These are phyloP conservation scores for Colletotrichum lini DNA, from an alignment of 2,329 filamentous ascomycete genomes.

Conservation along the genomic window DNA sequence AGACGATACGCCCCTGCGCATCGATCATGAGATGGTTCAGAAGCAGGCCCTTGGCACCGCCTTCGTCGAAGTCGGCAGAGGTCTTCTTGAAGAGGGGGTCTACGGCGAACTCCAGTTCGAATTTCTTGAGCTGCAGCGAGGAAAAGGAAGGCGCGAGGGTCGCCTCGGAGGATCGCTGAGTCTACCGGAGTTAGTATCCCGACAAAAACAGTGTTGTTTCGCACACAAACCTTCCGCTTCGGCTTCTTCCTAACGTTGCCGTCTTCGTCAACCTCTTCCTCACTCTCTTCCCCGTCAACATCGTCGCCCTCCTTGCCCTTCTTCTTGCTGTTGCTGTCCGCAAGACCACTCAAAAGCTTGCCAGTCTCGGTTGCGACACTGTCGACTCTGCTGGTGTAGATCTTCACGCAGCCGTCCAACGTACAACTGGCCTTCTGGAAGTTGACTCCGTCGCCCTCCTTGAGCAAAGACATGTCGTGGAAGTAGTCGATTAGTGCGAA, in stretches of 20 bases:
- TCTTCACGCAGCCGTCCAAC: constrained; percentile 97
- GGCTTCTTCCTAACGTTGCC: constrained; percentile 73
- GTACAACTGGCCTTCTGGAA: constrained; percentile 99
- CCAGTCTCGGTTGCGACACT: constrained; percentile 98
- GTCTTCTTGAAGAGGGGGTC: constrained; percentile 99
- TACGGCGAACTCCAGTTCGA: constrained; percentile 96
- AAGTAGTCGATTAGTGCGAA: constrained; percentile 99
- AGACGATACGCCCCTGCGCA: constrained; percentile 91
- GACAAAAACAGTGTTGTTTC: neutral
- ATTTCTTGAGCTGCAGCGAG: constrained; percentile 93
- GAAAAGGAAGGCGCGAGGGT: constrained; percentile 92
- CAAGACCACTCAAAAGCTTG: constrained; percentile 92
- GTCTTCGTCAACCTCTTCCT: constrained; percentile 75
- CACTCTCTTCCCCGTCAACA: constrained; percentile 77
- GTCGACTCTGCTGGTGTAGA: constrained; percentile 98
- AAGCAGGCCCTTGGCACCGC: constrained; percentile 93
- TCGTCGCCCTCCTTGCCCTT: constrained; percentile 75
- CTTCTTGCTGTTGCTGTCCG: constrained; percentile 86
- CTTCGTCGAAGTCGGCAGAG: constrained; percentile 98
- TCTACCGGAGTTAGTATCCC: constrained; percentile 53
- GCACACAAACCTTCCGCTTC: constrained; percentile 79
- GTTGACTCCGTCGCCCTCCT: constrained; percentile 97
- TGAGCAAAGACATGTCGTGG: constrained; percentile 97
- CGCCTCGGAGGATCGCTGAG: constrained; percentile 88
- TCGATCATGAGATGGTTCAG: constrained; percentile 98